Percentiles rank a stretch among this genome's conserved stretches.
These are phyloP conservation scores for Cyclocybe cylindracea DNA, from an alignment of 768 basidiomycete species.

Conservation along the genomic window DNA sequence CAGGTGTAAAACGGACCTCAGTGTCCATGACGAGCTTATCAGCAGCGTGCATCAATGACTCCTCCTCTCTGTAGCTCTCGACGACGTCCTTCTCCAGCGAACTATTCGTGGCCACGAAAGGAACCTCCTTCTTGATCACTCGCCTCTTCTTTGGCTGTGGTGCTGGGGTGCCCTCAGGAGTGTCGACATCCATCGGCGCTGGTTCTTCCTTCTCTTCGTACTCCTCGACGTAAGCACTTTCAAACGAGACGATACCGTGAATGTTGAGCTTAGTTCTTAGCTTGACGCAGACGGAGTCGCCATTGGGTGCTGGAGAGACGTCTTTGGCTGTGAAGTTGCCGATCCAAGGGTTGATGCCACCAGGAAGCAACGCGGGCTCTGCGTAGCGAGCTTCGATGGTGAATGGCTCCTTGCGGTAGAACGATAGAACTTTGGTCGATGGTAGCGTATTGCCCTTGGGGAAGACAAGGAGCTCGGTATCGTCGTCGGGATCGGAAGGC, in stretches of 20 bases:
- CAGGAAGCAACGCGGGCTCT: slow-evolving; percentile 71
- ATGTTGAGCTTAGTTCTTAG: slow-evolving; percentile 87
- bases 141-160: slow-evolving; percentile 81
- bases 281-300: slow-evolving; percentile 82
- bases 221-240: slow-evolving; percentile 84
- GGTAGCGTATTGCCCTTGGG: slow-evolving; percentile 83
- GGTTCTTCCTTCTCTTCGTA: slow-evolving; percentile 74
- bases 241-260: slow-evolving; percentile 87
- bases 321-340: slow-evolving; percentile 80
- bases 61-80: slow-evolving; percentile 73
- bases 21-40: slow-evolving; percentile 99
- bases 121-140: slow-evolving; percentile 78
- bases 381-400: slow-evolving; percentile 86
- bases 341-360: slow-evolving; percentile 83
- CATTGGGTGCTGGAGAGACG: slow-evolving; percentile 67
- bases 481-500: slow-evolving; percentile 79
- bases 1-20: slow-evolving; percentile 58
- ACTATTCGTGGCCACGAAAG: slow-evolving; percentile 65
- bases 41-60: slow-evolving; percentile 83
- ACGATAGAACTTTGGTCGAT: slow-evolving; percentile 93
- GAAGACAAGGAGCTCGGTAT: slow-evolving; percentile 92
- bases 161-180: slow-evolving; percentile 34
- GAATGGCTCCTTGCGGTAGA: slow-evolving; percentile 89
- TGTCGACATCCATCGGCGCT: slow-evolving; percentile 65
- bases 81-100: slow-evolving; percentile 65